These are phyloP conservation scores for Mitragyna speciosa DNA, from an alignment of 257 asterid species.

Conservation along the genomic window DNA sequence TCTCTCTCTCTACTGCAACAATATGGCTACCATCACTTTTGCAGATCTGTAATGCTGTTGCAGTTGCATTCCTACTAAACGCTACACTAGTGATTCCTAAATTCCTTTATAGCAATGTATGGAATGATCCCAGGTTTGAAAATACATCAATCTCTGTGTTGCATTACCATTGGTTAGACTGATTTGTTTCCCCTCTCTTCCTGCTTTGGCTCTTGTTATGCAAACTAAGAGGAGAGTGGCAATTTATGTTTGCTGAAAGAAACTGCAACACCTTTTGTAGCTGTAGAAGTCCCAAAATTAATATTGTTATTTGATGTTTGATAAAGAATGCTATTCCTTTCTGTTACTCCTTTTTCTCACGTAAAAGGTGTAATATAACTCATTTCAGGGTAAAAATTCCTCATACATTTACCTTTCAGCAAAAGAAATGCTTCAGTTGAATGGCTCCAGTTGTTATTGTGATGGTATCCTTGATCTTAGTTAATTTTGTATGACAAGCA, in stretches of 20 bases:
- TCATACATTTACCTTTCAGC: background rate
- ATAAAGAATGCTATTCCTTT: background rate
- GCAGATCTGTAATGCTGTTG: conserved; percentile 94
- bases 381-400: background rate
- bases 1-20: background rate
- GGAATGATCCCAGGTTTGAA: conserved; percentile 90
- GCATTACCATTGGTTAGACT: background rate
- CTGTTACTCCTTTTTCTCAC: background rate
- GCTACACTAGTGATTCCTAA: conserved; percentile 89
- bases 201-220: background rate
- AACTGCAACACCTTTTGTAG: background rate
- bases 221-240: background rate
- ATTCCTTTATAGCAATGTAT: conserved; percentile 93
- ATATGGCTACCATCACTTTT: conserved; percentile 5
- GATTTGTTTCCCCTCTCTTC: background rate
- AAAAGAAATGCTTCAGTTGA: background rate
- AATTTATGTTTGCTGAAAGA: background rate
- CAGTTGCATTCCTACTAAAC: conserved; percentile 80
- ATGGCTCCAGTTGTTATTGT: background rate
- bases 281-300: background rate
- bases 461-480: background rate
- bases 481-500: background rate
- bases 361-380: background rate
- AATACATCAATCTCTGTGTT: background rate
- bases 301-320: background rate